Percentiles rank a stretch among this genome's conserved stretches.
Evolutionary conservation across 2,329 filamentous ascomycete species (phyloP).

Genomic region (Hyphodiscus sp.): DNA sequence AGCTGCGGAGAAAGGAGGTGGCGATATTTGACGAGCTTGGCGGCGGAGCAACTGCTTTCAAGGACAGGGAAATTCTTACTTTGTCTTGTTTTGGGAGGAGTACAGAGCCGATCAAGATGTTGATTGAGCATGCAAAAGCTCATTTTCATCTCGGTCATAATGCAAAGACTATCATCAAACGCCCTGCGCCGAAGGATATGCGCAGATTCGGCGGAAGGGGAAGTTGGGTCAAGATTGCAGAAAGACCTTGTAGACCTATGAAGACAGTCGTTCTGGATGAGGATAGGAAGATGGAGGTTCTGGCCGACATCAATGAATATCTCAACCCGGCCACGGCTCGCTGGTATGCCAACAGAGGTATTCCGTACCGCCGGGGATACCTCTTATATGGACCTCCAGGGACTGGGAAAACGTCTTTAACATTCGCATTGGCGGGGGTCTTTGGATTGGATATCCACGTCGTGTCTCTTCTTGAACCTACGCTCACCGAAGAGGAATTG

Average conservation of each 20-base stretch:
- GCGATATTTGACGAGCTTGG: slow-evolving; percentile 18
- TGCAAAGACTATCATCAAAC: slow-evolving; percentile 52
- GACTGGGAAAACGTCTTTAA: slow-evolving; percentile 65
- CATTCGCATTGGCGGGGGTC: slow-evolving; percentile 57
- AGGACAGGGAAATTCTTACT: slow-evolving; percentile 45
- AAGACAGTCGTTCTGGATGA: slow-evolving; percentile 68
- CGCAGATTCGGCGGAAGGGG: slow-evolving; percentile 39
- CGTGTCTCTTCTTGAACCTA: slow-evolving; percentile 52
- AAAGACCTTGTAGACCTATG: slow-evolving; percentile 63
- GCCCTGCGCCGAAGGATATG: slow-evolving; percentile 41
- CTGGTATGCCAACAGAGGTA: slow-evolving; percentile 71
- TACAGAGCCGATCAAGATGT: slow-evolving; percentile 46
- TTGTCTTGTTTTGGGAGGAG: slow-evolving; percentile 49
- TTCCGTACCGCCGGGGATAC: slow-evolving; percentile 71
- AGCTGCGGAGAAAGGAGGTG: slow-evolving; percentile 30
- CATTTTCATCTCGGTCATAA: slow-evolving; percentile 46
- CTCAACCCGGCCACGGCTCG: slow-evolving; percentile 61
- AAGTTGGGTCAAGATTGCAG: slow-evolving; percentile 51
- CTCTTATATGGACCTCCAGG: slow-evolving; percentile 71
- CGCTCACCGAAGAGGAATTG: slow-evolving; percentile 56
- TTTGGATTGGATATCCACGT: slow-evolving; percentile 63
- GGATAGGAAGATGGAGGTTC: slow-evolving; percentile 56
- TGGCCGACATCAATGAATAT: slow-evolving; percentile 72
- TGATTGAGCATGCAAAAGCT: slow-evolving; percentile 47
- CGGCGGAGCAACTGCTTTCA: slow-evolving; percentile 32